These are phyloP conservation scores for Penicillium sp. DNA, from an alignment of 2,329 filamentous ascomycete genomes.

Conservation along the genomic window DNA sequence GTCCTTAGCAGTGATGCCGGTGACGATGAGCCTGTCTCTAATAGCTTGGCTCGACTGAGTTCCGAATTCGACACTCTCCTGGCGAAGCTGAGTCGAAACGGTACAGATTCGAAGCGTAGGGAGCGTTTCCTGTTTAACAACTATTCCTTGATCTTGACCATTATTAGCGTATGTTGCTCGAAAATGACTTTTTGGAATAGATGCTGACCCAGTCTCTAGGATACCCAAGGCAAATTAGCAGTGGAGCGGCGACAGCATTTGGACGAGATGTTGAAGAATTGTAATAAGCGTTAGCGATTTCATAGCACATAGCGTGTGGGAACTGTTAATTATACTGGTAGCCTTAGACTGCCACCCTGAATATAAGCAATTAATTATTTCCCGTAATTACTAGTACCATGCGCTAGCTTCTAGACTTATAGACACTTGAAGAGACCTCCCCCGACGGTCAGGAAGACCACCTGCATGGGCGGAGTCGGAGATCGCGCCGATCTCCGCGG, in stretches of 20 bases:
- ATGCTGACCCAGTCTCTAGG: conserved; percentile 33
- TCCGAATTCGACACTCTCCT: conserved; percentile 84
- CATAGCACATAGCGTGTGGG: conserved; percentile 14
- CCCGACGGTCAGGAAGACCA: too few relatives aligned
- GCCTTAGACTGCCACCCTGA: conserved; percentile 7
- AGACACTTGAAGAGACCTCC: too few relatives aligned
- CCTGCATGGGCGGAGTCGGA: conserved; percentile 4
- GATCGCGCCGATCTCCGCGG: conserved; percentile 17
- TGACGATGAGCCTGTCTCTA: conserved; percentile 89
- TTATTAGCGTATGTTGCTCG: conserved; percentile 67
- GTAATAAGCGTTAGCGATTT: conserved; percentile 34
- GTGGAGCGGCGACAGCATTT: conserved; percentile 70
- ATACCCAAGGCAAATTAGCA: conserved; percentile 53
- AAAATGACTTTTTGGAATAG: background rate
- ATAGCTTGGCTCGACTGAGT: conserved; percentile 76
- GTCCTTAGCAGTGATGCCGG: conserved; percentile 84
- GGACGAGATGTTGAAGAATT: conserved; percentile 44
- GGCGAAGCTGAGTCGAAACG: conserved; percentile 76
- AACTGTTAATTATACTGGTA: conserved; percentile 12
- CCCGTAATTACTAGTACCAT: background rate
- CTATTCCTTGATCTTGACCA: conserved; percentile 90
- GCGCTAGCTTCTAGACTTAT: too few relatives aligned
- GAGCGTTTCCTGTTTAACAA: conserved; percentile 94
- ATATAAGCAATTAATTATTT: conserved; percentile 12
- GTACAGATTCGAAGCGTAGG: conserved; percentile 74